Evolutionary conservation across 345 rosid species (phyloP), one percentile per base, ranked within the genome.

Genomic region (Cardiospermum halicacabum): DNA sequence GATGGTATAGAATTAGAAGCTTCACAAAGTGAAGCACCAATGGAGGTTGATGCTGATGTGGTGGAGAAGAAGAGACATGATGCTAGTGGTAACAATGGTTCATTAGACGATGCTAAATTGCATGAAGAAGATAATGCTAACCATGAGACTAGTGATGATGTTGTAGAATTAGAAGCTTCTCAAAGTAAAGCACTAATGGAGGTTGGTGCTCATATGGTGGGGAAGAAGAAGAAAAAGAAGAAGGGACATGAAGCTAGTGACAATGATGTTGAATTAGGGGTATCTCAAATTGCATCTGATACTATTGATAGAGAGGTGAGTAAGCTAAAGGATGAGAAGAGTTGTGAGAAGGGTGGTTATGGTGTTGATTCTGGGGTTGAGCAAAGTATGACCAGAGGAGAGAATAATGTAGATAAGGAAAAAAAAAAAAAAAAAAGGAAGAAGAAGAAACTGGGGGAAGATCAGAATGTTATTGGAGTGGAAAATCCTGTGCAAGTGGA

Each of bases 301-400:
- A 21, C 4, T 43, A 68, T 56, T 10, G 62, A 30, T 40, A 60
- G 19, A 4, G 36, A 43, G 49, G 47, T 68, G 22, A 53, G 64
- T 21, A 34, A 39, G 32, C 61, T 18, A 49, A 59, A 5, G n/a
- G 37, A 53, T 60, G 40, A 43, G n/a, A n/a, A n/a, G n/a, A n/a
- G n/a, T n/a, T n/a, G n/a, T n/a, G n/a, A n/a, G n/a, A 5, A 3
- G 64, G 69, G 11, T 53, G 59, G 49, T 39, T 26, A 53, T 65
- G 68, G 19, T 26, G 7, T 22, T 39, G 60, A 45, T 27, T 54
- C 13, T 25, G 1, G 2, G 22, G 36, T 5, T 24, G 22, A 32
- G 31, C 18, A 30, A 9, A 40, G 40, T 30, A 36, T 43, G 56
- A 11, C 28, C 34, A 3, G 34, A 37, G 3, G 24, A 26, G 62